Evolutionary conservation across 768 basidiomycete genomes (phyloP).

Genomic region (Phanerodontia chrysosporium): DNA sequence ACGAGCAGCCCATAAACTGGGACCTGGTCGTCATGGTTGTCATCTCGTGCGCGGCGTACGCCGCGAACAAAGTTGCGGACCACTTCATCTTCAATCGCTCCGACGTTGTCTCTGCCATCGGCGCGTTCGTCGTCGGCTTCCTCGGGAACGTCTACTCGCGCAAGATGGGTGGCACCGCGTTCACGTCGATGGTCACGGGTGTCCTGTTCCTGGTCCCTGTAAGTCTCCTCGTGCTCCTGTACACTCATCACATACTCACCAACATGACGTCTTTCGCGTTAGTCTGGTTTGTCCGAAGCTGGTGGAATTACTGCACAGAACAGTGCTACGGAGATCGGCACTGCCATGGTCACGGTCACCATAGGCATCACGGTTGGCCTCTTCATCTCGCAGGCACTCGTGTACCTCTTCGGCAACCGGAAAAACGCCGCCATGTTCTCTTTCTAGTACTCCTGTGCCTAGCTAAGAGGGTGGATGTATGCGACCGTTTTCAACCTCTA

Average conservation of each 20-base stretch:
- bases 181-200: conserved; percentile 88
- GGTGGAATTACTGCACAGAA: conserved; percentile 82
- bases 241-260: too few species aligned
- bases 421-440: conserved; percentile 87
- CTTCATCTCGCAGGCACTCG: conserved; percentile 83
- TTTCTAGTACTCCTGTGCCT: conserved; percentile 41
- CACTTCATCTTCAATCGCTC: conserved; percentile 83
- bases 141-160: conserved; percentile 80
- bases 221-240: too few species aligned
- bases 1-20: conserved; percentile 72
- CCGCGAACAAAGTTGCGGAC: conserved; percentile 78
- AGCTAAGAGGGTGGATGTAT: background rate
- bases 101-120: conserved; percentile 81
- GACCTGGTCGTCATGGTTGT: conserved; percentile 80
- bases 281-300: conserved; percentile 83
- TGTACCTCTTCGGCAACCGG: conserved; percentile 80
- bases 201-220: conserved; percentile 86
- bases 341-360: conserved; percentile 85
- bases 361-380: conserved; percentile 88
- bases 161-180: conserved; percentile 80
- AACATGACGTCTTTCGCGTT: too few species aligned
- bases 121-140: conserved; percentile 76
- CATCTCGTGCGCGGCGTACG: conserved; percentile 77
- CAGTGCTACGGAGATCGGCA: conserved; percentile 78
- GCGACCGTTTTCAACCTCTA: background rate